These are phyloP conservation scores for Saccharomycopsis olivae DNA, from an alignment of 805 yeast genomes.

Conservation along the genomic window DNA sequence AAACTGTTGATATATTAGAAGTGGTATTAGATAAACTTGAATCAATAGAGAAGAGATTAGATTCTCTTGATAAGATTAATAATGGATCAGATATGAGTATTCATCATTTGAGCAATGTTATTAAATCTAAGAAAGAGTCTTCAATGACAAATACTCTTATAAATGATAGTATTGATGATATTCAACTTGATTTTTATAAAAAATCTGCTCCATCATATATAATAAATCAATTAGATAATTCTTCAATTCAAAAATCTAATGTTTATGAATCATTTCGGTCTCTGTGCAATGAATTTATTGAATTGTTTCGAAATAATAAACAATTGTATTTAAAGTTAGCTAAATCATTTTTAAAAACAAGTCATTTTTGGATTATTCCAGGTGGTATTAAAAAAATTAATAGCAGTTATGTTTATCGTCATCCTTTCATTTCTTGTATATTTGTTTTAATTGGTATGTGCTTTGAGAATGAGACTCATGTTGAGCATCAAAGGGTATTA, in stretches of 20 bases:
- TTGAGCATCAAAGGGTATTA: conserved; percentile 35
- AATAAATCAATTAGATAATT: conserved; percentile 29
- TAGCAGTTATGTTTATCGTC: conserved; percentile 35
- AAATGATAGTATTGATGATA: conserved; percentile 10
- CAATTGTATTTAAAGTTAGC: conserved; percentile 34
- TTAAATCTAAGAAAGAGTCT: not conserved
- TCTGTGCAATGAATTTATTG: conserved; percentile 34
- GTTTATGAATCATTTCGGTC: not conserved
- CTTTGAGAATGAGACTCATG: conserved; percentile 39
- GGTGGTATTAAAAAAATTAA: conserved; percentile 45
- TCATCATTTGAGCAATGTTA: not conserved
- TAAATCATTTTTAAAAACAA: conserved; percentile 37
- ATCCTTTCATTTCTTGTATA: conserved; percentile 45
- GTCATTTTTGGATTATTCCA: conserved; percentile 54
- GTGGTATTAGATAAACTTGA: conserved; percentile 3
- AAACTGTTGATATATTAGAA: no score
- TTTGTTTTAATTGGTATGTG: conserved; percentile 45
- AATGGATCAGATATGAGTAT: not conserved
- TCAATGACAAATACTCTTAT: conserved; percentile 1
- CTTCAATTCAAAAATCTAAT: conserved; percentile 24
- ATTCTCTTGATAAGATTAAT: not conserved
- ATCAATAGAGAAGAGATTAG: conserved; percentile 5
- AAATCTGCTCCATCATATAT: conserved; percentile 27
- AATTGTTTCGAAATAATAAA: conserved; percentile 35
- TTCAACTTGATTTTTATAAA: conserved; percentile 14